These are phyloP conservation scores for Chaetomium strumarium DNA, from an alignment of 2,329 filamentous ascomycete genomes.

Conservation along the genomic window DNA sequence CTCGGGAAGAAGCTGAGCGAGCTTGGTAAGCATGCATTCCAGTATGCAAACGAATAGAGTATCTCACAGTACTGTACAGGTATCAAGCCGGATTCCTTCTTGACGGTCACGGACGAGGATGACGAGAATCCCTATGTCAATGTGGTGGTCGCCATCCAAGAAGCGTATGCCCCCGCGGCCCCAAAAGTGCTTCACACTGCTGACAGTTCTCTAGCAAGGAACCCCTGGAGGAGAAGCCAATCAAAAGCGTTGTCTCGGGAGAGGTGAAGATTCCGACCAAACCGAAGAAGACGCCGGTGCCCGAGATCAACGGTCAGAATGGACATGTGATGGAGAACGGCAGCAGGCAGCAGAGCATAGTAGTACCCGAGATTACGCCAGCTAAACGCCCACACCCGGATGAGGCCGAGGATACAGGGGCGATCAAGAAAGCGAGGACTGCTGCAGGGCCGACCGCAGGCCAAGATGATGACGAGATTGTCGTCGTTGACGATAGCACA, in stretches of 20 bases:
- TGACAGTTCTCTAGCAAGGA: conserved; percentile 34
- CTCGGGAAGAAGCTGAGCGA: conserved; percentile 72
- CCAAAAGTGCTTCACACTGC: conserved; percentile 21
- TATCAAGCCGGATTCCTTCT: conserved; percentile 65
- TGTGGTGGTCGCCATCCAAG: conserved; percentile 64
- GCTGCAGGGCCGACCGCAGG: conserved; percentile 28
- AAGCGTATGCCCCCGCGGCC: conserved; percentile 44
- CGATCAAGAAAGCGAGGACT: conserved; percentile 46
- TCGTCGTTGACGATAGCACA: conserved; percentile 45
- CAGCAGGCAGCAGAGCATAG: conserved; percentile 34
- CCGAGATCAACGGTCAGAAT: conserved; percentile 34
- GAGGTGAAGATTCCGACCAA: conserved; percentile 48
- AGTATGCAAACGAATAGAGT: not conserved
- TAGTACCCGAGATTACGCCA: conserved; percentile 32
- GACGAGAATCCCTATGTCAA: conserved; percentile 71
- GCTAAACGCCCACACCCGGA: conserved; percentile 44
- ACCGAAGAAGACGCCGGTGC: conserved; percentile 40
- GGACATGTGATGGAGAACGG: conserved; percentile 35
- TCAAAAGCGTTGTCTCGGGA: conserved; percentile 42
- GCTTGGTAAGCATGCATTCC: conserved; percentile 48
- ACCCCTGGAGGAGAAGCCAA: conserved; percentile 44
- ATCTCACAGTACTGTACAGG: conserved; percentile 37
- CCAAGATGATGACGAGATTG: conserved; percentile 38
- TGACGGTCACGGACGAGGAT: conserved; percentile 81
- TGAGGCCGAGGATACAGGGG: conserved; percentile 34